Base-by-base conservation (phyloP, 441 rosid genomes). In the Populus tomentosa region DNA sequence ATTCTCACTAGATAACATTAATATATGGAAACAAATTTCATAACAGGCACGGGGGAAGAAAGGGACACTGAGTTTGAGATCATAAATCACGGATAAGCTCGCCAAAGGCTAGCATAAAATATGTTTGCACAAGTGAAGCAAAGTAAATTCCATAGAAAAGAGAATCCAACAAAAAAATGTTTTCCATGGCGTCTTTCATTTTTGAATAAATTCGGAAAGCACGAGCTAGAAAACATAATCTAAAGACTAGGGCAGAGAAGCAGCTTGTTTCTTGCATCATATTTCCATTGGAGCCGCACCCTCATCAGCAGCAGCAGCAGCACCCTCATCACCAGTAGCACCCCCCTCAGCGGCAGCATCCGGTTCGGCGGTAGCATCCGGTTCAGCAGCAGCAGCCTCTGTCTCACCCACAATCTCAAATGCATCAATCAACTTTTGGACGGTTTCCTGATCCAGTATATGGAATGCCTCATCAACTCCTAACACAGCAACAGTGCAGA, bases 201-300 rank as follows among this genome's bases (percentile, higher is more conserved):
- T 78, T 72, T 61, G 68, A 71, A 30, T 75, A 77, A 76, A 83
- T 69, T 74, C 61, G 7, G 70, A 72, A 74, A 84, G 77, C 82
- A 80, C 73, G 80, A 16, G 78, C 67, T 70, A 80, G 70, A 72
- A 66, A 70, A 79, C 76, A 80, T 76, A 73, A 74, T 81, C 80
- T 77, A 40, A 80, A 68, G 69, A 67, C 65, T 5, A 66, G 63
- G 74, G 65, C 67, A 69, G 59, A 50, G 40, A 66, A 66, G 30
- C 63, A 26, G 10, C 32, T 62, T 32, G 56, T 46, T 71, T 71
- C 78, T 78, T 50, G 67, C 82, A 80, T 92, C 87, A 94, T 67
- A 89, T 90, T 38, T 95, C 98, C 98, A 93, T 91, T 18, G 98
- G 97, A 68, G 97, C 93, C 71, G 67, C 80, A 69, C 77, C 88